Base-by-base conservation (phyloP, 257 asterid genomes). In the Nemophila menziesii region DNA sequence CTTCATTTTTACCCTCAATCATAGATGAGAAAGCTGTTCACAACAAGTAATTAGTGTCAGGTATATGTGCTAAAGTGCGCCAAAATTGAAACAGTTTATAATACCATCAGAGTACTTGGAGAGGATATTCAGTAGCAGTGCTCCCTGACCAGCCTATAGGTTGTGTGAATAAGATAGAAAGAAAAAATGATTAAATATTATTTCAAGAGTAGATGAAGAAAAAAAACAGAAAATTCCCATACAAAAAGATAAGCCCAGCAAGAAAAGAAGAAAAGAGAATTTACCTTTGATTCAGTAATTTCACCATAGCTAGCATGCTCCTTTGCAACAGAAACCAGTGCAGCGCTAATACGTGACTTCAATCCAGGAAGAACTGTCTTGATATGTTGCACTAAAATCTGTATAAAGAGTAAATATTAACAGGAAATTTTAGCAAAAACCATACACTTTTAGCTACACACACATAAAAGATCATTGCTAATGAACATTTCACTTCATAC, bases 261-360 rank as follows among this genome's bases (percentile, higher is more conserved):
- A 20, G 9, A 23, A 40, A n/a, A 48, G 26, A 48, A 20, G 9
- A 23, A 40, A n/a, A 48, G 26, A 62, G 16, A 20, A 22, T 19
- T 22, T 48, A 85, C 99, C 96, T 81, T 81, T 13, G 99, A 81
- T 66, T 85, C 99, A 0, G 86, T 72, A 56, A 81, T 74, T 61
- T 81, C 96, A 57, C 99, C 99, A 66, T 66, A 90, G 71, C 94
- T 77, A 54, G 99, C 83, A 52, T 81, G 84, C 78, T 90, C 99
- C 69, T 90, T 90, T 18, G 94, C 94, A 63, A 66, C 96, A 57
- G 89, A 62, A 51, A 73, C 84, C 52, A 90, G 67, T 22, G 66
- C 66, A 49, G 81, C 68, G 56, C 78, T 85, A 60, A 85, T 72
- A 64, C 84, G 92, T 12, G 92, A 61, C 69, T 85, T 90, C 74